Percentiles rank a stretch among this genome's conserved stretches.
phyloP scores from a whole-genome alignment of 2,329 filamentous ascomycete genomes.

The Beauveria sp. region DNA sequence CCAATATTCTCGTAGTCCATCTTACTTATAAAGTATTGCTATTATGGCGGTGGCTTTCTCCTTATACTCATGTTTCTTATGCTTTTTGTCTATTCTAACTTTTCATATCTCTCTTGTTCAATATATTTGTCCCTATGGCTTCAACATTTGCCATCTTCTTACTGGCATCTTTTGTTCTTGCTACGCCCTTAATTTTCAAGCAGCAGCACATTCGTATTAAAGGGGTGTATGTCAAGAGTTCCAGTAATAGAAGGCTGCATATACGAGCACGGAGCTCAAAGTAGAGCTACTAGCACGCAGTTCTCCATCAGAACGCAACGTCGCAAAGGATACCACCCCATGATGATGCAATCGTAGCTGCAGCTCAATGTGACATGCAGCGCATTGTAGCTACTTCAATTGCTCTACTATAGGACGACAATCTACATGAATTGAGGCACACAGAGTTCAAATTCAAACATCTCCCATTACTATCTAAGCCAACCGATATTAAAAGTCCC shows the following conservation, averaged over 20 bases:
- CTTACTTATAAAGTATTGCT: too few relatives aligned
- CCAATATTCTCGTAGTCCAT: too few relatives aligned
- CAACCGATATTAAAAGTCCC: constrained; percentile 8
- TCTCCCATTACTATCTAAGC: constrained; percentile 10
- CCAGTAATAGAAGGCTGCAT: neutral
- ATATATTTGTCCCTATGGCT: too few relatives aligned
- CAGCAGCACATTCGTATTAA: neutral
- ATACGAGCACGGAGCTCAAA: neutral
- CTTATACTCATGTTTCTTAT: too few relatives aligned
- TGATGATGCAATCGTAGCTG: neutral
- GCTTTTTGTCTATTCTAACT: too few relatives aligned
- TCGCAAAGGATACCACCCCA: neutral
- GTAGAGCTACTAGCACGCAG: neutral
- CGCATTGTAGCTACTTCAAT: neutral
- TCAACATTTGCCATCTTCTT: too few relatives aligned
- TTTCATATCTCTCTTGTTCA: too few relatives aligned
- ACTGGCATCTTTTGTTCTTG: too few relatives aligned
- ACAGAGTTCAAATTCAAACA: neutral
- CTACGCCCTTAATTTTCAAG: neutral
- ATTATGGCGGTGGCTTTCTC: too few relatives aligned
- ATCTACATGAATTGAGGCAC: too few relatives aligned
- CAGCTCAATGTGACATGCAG: neutral
- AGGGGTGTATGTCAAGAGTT: neutral
- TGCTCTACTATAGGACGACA: too few relatives aligned
- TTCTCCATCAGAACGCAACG: neutral